Evolutionary conservation across 164 flowering plant genomes (phyloP).

Genomic region (Saururus chinensis): DNA sequence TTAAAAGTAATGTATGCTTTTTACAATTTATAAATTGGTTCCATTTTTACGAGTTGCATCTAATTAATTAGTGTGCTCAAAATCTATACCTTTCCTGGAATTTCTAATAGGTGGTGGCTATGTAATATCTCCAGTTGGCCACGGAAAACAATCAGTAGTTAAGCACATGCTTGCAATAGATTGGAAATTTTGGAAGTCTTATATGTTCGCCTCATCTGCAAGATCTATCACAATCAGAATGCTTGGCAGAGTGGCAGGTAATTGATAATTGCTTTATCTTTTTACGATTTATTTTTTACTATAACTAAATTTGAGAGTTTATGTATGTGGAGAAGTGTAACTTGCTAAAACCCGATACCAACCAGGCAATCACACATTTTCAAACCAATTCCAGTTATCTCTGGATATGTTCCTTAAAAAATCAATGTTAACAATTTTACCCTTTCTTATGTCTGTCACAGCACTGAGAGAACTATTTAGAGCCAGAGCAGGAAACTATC

Average conservation of each 20-base stretch:
- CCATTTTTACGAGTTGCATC: background rate
- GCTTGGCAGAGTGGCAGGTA: conserved; percentile 85
- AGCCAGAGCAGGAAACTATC: conserved; percentile 38
- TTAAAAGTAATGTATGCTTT: conserved; percentile 93
- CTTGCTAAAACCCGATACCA: background rate
- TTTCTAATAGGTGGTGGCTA: conserved; percentile 79
- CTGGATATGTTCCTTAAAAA: too few species aligned
- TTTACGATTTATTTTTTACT: background rate
- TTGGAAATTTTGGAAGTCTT: conserved; percentile 82
- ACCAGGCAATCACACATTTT: too few species aligned
- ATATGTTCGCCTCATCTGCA: conserved; percentile 38
- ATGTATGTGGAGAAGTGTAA: background rate
- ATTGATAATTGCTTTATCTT: background rate
- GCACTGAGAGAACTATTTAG: conserved; percentile 70
- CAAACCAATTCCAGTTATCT: too few species aligned
- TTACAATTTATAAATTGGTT: background rate
- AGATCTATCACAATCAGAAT: conserved; percentile 61
- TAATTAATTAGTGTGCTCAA: background rate
- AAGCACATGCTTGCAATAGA: conserved; percentile 95
- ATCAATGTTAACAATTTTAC: too few species aligned
- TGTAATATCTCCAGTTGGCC: conserved; percentile 60
- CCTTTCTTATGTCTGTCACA: conserved; percentile 18
- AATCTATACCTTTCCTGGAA: background rate
- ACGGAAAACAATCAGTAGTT: conserved; percentile 66
- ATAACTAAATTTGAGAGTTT: too few species aligned